Evolutionary conservation across 2,329 filamentous ascomycete species (phyloP), one percentile per base, ranked within the genome.

Genomic region (Aspergillus oerlinghausenensis): DNA sequence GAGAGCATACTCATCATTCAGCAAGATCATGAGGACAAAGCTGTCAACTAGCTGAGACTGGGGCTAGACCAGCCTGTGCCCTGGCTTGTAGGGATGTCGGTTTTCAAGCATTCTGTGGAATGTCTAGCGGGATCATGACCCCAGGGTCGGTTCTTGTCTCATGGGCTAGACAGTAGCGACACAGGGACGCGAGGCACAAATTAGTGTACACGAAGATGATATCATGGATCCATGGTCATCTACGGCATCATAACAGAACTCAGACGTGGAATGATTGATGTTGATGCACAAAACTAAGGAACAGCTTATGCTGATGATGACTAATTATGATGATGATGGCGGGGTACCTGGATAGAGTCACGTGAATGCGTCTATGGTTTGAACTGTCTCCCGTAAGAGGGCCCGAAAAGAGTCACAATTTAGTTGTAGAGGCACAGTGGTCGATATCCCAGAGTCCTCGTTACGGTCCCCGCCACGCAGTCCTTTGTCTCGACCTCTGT

Each of bases 381-480:
- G 35, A 56, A n/a, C 51, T 53, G 52, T 53, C 52, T 57, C 26
- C 69, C 69, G 70, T 61, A 64, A 68, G 58, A 50, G 52, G 42
- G 50, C 57, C 61, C 61, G 59, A 68, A 68, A 68, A 67, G 69
- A 71, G 67, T 72, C 69, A 71, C 65, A 65, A 66, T 63, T 64
- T 59, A 57, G 61, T 69, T 65, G 66, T 69, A 50, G 63, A 55
- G 32, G 14, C 32, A 35, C 53, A 56, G 51, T 55, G 56, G 52
- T 56, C 56, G 55, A 61, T 60, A 60, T 56, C 43, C 50, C 53
- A 21, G 38, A 59, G 56, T 52, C 58, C 53, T 55, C 42, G 49
- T 49, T 32, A 28, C 54, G 52, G 49, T 43, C 45, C 50, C 48
- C 35, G 43, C 51, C 50, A 21, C 43, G 26, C 50, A 45, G 14